These are phyloP conservation scores for Aspergillus arachidicola DNA, from an alignment of 2,329 filamentous ascomycete species.

Conservation along the genomic window DNA sequence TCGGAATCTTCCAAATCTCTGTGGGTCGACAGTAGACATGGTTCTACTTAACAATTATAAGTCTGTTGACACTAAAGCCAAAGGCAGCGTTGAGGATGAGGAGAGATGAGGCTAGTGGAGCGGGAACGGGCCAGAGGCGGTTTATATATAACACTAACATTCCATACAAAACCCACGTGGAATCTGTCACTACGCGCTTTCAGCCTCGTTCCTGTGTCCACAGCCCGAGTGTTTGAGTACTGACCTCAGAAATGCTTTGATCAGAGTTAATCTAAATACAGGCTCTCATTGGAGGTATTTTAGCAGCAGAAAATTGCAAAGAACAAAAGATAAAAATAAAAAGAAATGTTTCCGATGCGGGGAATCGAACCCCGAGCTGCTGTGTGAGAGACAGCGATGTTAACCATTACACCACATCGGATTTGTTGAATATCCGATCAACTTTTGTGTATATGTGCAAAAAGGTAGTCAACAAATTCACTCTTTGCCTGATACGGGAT, in stretches of 20 bases:
- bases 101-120: too few relatives aligned
- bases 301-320: not conserved
- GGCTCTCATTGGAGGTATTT: not conserved
- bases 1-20: not conserved
- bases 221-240: too few relatives aligned
- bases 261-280: not conserved
- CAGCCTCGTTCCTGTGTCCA: too few relatives aligned
- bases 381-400: constrained; percentile 8
- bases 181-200: too few relatives aligned
- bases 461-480: not conserved
- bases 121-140: too few relatives aligned
- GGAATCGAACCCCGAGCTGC: constrained; percentile 7
- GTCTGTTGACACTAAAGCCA: too few relatives aligned
- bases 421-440: fast-evolving
- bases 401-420: constrained; percentile 6
- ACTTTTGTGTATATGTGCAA: not conserved
- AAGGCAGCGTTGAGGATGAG: too few relatives aligned
- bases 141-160: too few relatives aligned
- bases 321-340: not conserved
- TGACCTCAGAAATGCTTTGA: too few relatives aligned
- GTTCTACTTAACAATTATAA: too few relatives aligned
- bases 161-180: too few relatives aligned
- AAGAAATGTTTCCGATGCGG: constrained; percentile 2
- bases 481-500: not conserved
- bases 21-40: not conserved